A percentile compares a stretch with the other conserved stretches of the same genome.
Conservation (phyloP, 2,329 filamentous ascomycete species). For the Sphaerulina populicola region DNA sequence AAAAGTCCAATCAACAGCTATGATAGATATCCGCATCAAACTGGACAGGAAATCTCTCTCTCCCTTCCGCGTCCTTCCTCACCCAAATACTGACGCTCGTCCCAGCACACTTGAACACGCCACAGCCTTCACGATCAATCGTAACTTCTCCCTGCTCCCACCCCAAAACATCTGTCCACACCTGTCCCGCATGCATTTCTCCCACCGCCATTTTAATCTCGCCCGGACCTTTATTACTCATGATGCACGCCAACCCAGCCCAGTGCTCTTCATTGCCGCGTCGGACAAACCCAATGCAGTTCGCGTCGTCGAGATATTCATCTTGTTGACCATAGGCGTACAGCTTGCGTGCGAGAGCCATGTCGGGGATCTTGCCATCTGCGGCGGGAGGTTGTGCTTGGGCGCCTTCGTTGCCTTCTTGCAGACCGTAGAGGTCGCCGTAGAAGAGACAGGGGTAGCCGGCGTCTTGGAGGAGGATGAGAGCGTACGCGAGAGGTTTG, state of each 20-base stretch:
- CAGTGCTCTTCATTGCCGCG: constrained; percentile 44
- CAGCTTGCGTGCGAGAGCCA: constrained; percentile 54
- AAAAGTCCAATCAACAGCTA: background rate
- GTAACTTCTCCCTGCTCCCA: constrained; percentile 49
- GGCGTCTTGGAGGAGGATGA: constrained; percentile 57
- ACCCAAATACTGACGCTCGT: constrained; percentile 56
- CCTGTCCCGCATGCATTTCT: constrained; percentile 41
- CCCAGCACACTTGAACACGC: constrained; percentile 47
- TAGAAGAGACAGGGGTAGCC: constrained; percentile 62
- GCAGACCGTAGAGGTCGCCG: constrained; percentile 47
- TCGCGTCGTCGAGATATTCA: constrained; percentile 54
- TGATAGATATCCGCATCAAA: constrained; percentile 24
- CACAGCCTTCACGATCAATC: constrained; percentile 54
- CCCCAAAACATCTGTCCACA: constrained; percentile 57
- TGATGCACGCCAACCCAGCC: constrained; percentile 47
- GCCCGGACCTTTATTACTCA: constrained; percentile 26
- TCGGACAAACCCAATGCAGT: constrained; percentile 55
- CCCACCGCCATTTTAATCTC: constrained; percentile 57
- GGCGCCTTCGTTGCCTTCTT: constrained; percentile 52
- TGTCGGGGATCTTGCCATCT: constrained; percentile 40
- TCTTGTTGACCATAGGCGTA: constrained; percentile 58
- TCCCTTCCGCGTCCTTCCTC: constrained; percentile 47
- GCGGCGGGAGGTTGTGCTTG: constrained; percentile 41
- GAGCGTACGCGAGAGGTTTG: constrained; percentile 61
- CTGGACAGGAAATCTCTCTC: constrained; percentile 38